Percentiles rank a stretch among this genome's conserved stretches.
phyloP scores from a whole-genome alignment of 352 stramenopile species.

The Phytophthora constricta region DNA sequence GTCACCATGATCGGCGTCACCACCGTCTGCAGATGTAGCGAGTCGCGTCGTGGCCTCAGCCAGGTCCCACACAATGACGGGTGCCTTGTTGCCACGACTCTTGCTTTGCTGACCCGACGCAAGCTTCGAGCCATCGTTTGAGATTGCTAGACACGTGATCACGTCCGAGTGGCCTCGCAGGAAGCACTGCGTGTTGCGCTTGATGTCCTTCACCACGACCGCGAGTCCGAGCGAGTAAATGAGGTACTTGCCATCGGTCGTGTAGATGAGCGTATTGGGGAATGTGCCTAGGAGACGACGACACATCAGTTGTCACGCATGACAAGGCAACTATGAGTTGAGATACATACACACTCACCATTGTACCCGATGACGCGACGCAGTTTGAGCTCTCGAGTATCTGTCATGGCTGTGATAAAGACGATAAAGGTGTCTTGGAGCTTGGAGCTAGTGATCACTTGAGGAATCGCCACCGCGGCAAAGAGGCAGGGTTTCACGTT shows the following conservation, averaged over 20 bases:
- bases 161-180: constrained; percentile 93
- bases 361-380: constrained; percentile 86
- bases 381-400: constrained; percentile 77
- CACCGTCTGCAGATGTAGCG: constrained; percentile 65
- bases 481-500: not conserved
- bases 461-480: not conserved
- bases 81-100: constrained; percentile 93
- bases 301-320: not conserved
- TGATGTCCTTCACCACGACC: constrained; percentile 86
- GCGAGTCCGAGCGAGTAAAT: constrained; percentile 89
- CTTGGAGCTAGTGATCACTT: not conserved
- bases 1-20: constrained; percentile 38
- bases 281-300: constrained; percentile 43
- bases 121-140: constrained; percentile 89
- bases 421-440: not conserved
- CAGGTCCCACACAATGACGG: constrained; percentile 96
- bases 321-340: not conserved
- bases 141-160: constrained; percentile 93
- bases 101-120: constrained; percentile 93
- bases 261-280: constrained; percentile 81
- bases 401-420: constrained; percentile 49
- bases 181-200: constrained; percentile 84
- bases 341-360: constrained; percentile 41
- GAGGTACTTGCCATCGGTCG: constrained; percentile 79
- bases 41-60: constrained; percentile 78